Conservation (phyloP, 2,329 filamentous ascomycete species). For the Colletotrichum phormii region DNA sequence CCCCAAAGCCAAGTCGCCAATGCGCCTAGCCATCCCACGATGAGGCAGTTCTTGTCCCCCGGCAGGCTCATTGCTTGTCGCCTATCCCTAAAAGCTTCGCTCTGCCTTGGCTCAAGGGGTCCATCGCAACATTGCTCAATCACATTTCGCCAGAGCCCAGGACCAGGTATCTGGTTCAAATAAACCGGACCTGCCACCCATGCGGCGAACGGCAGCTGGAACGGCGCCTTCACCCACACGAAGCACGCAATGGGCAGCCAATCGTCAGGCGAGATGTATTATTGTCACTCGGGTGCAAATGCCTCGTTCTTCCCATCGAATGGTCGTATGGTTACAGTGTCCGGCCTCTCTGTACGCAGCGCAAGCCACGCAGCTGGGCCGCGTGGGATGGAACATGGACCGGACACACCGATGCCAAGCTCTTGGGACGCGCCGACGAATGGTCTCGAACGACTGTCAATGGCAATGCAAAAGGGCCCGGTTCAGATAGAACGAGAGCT, state of each 20-base stretch:
- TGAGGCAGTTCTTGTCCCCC: background rate
- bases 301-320: background rate
- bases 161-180: constrained; percentile 18
- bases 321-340: too few species aligned
- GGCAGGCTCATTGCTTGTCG: constrained; percentile 29
- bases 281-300: background rate
- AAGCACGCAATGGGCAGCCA: constrained; percentile 12
- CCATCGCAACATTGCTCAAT: background rate
- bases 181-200: background rate
- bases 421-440: background rate
- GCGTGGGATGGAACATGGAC: background rate
- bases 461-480: background rate
- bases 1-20: background rate
- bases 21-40: background rate
- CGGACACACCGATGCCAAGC: constrained; percentile 14
- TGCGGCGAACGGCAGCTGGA: constrained; percentile 24
- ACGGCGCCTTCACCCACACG: constrained; percentile 29
- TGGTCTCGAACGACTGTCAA: background rate
- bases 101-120: constrained; percentile 10
- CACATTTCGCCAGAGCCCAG: background rate
- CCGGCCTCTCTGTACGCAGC: background rate
- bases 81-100: constrained; percentile 29
- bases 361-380: background rate
- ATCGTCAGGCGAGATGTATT: constrained; percentile 2
- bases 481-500: background rate